Base-by-base conservation (phyloP, 2,329 filamentous ascomycete species). In the Diaporthe nobilis region DNA sequence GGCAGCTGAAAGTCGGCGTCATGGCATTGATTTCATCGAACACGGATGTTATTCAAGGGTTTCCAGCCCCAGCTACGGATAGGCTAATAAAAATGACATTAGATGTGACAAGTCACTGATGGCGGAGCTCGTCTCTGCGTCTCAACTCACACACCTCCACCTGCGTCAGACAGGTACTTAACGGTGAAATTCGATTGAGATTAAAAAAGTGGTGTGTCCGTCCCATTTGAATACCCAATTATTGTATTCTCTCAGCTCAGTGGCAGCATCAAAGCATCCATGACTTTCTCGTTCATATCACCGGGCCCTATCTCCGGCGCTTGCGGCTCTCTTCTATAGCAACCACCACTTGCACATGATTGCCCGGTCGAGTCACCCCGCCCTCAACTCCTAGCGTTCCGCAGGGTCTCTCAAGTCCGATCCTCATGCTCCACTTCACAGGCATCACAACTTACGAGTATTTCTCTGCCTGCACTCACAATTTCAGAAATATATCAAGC, bases 361-460 rank as follows among this genome's bases (percentile, higher is more conserved):
- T 42, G 47, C 44, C 68, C 71, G 47, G 12, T 47, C 49, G 37
- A 74, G 37, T 47, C 61, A 73, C 60, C 60, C 51, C 49, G 47
- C 49, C 44, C 34, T 10, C 58, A 20, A 15, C 17, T 28, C 55
- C 17, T 65, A 47, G 55, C 25, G 53, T 47, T 6, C 31, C 31
- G 70, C 22, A 34, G 42, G 20, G 53, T 60, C n/a, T 67, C 28
- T n/a, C 28, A 4, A 49, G 44, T 37, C 34, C 44, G 39, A 53
- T 39, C 44, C 63, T 25, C 28, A 9, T n/a, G 47, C 12, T 53
- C 65, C 47, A 28, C 47, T 12, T 42, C 31, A 8, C 25, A 68
- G 49, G 65, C 34, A 70, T 22, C 49, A 42, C 34, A 6, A 34
- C 47, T 70, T 20, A 70, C 55, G 70, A 39, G 28, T n/a, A 15